Base-by-base conservation (phyloP, 2,329 filamentous ascomycete genomes). In the Penicillium vulpinum region DNA sequence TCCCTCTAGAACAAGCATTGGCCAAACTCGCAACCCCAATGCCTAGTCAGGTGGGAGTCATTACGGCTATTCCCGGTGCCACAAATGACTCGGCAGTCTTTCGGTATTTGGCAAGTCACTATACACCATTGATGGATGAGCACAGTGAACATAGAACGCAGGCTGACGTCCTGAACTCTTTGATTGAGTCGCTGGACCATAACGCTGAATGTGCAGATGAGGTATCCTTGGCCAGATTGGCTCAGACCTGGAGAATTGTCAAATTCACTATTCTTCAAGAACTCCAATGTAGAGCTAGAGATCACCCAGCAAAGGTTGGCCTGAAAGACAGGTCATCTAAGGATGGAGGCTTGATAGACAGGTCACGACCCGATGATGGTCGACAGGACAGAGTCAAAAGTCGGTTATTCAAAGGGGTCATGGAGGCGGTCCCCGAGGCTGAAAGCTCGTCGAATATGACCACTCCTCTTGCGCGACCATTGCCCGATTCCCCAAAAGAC, bases 181-280 rank as follows among this genome's bases (percentile, higher is more conserved):
- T 81, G 40, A 59, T 76, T 21, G 73, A 77, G 10, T 75, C 77
- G 6, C 80, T 85, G 48, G 76, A 81, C 51, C 76, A 79, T 33
- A 87, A 86, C 69, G 81, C 81, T 5, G 73, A 77, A 44, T 77
- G 81, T 61, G 83, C 83, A 26, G 77, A 83, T 59, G 72, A 76
- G 55, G 77, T 78, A 33, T 78, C 79, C 38, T 71, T 80, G 59
- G 75, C 80, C 61, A 77, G 80, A 52, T 72, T 84, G 44, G 81
- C 85, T 31, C 81, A 86, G 60, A 83, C 83, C 21, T 88, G 84
- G 84, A 80, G 78, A 52, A 78, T 87, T 22, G 70, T 85, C 33
- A 81, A 80, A 52, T 75, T 78, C 54, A 77, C 79, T 26, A 74
- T 84, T 51, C 67, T 79, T 2, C 76, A 80, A 56, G 81, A 84